Percentiles rank a stretch among this genome's conserved stretches.
phyloP scores from a whole-genome alignment of 2,329 filamentous ascomycete species.

The Xylariaceae sp. region DNA sequence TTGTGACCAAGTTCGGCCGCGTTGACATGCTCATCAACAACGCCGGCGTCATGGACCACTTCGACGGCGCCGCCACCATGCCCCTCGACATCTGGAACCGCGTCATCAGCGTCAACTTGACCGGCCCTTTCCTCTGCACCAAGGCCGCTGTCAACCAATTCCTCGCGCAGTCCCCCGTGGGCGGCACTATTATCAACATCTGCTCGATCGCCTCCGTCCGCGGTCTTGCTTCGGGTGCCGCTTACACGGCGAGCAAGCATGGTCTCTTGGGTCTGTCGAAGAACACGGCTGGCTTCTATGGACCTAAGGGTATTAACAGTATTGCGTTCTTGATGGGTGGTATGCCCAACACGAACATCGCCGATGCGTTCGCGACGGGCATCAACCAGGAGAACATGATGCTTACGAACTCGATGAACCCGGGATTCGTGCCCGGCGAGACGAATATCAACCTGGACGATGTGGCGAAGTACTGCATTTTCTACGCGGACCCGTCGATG shows the following conservation, averaged over 20 bases:
- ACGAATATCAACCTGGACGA: constrained; percentile 31
- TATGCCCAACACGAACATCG: constrained; percentile 51
- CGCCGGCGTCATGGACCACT: constrained; percentile 52
- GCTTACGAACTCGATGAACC: constrained; percentile 26
- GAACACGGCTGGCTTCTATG: constrained; percentile 54
- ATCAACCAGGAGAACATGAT: constrained; percentile 33
- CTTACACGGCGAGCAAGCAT: constrained; percentile 51
- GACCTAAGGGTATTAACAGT: constrained; percentile 47
- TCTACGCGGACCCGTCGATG: constrained; percentile 23
- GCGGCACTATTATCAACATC: constrained; percentile 27
- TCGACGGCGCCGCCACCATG: constrained; percentile 47
- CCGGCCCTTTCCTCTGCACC: constrained; percentile 47
- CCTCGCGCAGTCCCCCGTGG: constrained; percentile 34
- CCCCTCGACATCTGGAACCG: constrained; percentile 46
- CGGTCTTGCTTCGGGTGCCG: constrained; percentile 35
- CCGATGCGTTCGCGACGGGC: constrained; percentile 37
- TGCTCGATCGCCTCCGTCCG: constrained; percentile 17
- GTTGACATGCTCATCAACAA: constrained; percentile 56
- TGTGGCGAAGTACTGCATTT: constrained; percentile 35
- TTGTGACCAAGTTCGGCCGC: constrained; percentile 35
- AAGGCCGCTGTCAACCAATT: constrained; percentile 47
- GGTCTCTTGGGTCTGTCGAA: constrained; percentile 50
- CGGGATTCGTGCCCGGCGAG: constrained; percentile 28
- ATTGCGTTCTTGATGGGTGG: constrained; percentile 47
- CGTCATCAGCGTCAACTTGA: constrained; percentile 53